Percentiles rank a stretch among this genome's conserved stretches.
phyloP scores from a whole-genome alignment of 345 rosid genomes.

The Melaleuca quinquenervia region DNA sequence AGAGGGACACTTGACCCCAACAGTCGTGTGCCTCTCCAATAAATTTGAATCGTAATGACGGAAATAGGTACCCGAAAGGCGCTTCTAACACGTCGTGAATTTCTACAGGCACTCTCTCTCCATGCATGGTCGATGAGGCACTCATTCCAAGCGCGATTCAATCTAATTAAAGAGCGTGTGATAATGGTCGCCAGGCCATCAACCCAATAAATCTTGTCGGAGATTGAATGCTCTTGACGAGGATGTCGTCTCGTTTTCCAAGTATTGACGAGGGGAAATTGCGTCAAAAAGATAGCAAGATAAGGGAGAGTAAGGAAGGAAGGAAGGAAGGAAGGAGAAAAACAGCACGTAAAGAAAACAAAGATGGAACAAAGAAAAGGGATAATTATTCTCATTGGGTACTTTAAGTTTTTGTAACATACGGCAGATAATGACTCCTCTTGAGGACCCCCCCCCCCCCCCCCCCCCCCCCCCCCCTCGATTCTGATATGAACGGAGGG shows the following conservation, averaged over 20 bases:
- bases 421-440: slow-evolving; percentile 5
- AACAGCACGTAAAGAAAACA: neutral
- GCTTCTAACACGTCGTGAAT: neutral
- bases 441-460: neutral
- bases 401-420: slow-evolving; percentile 2
- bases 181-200: neutral
- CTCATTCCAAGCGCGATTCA: neutral
- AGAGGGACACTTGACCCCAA: neutral
- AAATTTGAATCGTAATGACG: neutral
- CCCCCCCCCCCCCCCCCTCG: too few relatives aligned
- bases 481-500: neutral
- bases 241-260: neutral
- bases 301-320: slow-evolving; percentile 3
- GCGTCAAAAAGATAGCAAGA: neutral
- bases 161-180: neutral
- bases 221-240: neutral
- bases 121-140: neutral
- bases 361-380: neutral
- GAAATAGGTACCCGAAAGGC: neutral
- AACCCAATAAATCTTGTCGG: neutral
- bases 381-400: neutral
- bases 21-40: neutral
- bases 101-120: neutral
- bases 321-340: neutral
- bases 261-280: neutral